phyloP scores from a whole-genome alignment of 805 yeast species.

The Schizosaccharomyces lindneri region DNA sequence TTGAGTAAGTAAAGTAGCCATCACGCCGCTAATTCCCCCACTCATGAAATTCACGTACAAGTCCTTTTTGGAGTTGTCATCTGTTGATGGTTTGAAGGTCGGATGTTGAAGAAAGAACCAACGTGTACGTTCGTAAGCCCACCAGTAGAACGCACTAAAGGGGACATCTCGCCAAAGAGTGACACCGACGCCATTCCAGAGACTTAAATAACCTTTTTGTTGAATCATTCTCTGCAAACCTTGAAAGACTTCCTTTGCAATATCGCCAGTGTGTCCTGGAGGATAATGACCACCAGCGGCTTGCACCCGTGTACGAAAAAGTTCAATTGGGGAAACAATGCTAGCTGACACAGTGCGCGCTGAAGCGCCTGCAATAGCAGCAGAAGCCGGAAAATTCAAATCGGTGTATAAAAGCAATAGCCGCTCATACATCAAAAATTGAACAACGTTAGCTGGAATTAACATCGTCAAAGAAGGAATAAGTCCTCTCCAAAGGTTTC shows the following conservation, averaged over 20 bases:
- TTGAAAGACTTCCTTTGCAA: conserved; percentile 18
- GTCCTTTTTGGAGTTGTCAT: not conserved
- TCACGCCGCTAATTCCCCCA: conserved; percentile 62
- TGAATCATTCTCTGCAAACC: conserved; percentile 30
- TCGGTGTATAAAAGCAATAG: not conserved
- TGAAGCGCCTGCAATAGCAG: conserved; percentile 67
- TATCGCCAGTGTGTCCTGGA: conserved; percentile 12
- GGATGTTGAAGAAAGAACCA: not conserved
- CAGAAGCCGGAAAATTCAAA: conserved; percentile 10
- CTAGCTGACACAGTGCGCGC: conserved; percentile 73
- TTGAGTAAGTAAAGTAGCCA: conserved; percentile 71
- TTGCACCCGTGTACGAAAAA: conserved; percentile 69
- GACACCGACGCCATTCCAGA: conserved; percentile 65
- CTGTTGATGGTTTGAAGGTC: not conserved
- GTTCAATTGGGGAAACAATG: conserved; percentile 63
- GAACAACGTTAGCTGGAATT: not conserved
- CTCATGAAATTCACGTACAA: conserved; percentile 25
- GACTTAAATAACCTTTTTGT: conserved; percentile 30
- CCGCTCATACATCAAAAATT: not conserved
- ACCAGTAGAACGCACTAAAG: conserved; percentile 85
- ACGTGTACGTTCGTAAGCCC: conserved; percentile 8
- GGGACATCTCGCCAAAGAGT: conserved; percentile 97
- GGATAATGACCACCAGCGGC: conserved; percentile 1
- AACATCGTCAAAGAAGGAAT: not conserved
- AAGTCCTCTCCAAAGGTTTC: conserved; percentile 1